Conservation (phyloP, 306 rosid genomes). For the Inga oerstediana region DNA sequence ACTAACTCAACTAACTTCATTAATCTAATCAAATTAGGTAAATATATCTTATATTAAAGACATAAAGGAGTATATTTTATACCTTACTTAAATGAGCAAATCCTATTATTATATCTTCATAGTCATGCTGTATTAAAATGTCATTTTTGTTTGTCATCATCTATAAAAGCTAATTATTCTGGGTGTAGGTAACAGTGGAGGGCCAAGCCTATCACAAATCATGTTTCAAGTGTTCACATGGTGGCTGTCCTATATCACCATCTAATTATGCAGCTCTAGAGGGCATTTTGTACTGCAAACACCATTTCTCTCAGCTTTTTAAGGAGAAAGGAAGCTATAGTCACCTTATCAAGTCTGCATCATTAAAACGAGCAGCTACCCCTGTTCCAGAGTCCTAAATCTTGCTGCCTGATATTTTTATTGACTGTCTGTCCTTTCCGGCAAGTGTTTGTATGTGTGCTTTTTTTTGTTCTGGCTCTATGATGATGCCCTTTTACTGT, state of each 20-base stretch:
- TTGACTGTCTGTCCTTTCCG: not conserved
- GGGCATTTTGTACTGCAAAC: conserved; percentile 95
- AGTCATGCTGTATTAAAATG: not conserved
- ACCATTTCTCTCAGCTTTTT: conserved; percentile 94
- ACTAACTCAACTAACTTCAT: too few relatives aligned
- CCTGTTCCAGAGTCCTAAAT: conserved; percentile 68
- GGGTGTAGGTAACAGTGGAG: conserved; percentile 90
- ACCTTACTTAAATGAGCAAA: not conserved
- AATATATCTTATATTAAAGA: too few relatives aligned
- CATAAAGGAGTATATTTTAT: too few relatives aligned
- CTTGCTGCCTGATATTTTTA: conserved; percentile 17
- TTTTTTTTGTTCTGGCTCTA: conserved; percentile 1
- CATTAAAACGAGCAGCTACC: conserved; percentile 63
- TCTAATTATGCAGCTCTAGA: conserved; percentile 94
- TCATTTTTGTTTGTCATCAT: conserved; percentile 12
- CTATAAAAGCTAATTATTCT: not conserved
- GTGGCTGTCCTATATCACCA: conserved; percentile 87
- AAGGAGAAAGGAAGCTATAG: conserved; percentile 86
- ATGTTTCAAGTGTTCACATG: conserved; percentile 95
- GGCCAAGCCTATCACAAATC: conserved; percentile 85
- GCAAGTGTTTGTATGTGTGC: conserved; percentile 25
- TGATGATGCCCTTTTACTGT: not conserved
- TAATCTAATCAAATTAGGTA: too few relatives aligned
- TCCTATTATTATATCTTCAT: conserved; percentile 11
- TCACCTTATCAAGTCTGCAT: conserved; percentile 79